phyloP scores from a whole-genome alignment of 73 alveolate genomes.

The Halteria grandinella region DNA sequence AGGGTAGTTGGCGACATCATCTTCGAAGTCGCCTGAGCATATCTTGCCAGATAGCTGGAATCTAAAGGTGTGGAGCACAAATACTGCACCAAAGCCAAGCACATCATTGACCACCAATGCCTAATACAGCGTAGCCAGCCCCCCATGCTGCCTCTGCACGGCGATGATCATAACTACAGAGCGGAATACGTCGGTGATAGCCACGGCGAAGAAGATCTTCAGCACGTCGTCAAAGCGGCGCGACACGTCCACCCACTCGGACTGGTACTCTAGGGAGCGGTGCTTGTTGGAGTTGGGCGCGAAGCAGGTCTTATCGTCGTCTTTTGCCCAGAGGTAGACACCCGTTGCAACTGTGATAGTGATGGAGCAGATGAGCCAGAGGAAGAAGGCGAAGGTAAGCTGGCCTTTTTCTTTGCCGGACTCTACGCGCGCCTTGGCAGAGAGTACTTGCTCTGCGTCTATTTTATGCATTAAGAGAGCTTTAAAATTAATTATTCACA shows the following conservation, averaged over 20 bases:
- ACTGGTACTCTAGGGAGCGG: too few species aligned
- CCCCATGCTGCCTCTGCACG: neutral
- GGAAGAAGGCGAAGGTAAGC: too few species aligned
- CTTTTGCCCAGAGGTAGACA: slow-evolving; percentile 35
- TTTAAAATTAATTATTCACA: too few species aligned
- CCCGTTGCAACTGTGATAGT: slow-evolving; percentile 40
- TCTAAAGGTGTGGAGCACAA: slow-evolving; percentile 21
- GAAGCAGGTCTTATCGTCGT: neutral
- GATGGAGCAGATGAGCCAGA: neutral
- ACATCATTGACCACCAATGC: neutral
- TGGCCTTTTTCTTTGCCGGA: too few species aligned
- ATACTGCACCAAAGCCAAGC: slow-evolving; percentile 26
- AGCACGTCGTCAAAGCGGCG: neutral
- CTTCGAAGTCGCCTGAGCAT: slow-evolving; percentile 26
- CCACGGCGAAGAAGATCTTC: slow-evolving; percentile 19
- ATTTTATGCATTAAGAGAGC: too few species aligned
- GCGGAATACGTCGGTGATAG: neutral
- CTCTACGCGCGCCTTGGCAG: too few species aligned
- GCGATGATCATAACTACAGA: slow-evolving; percentile 3
- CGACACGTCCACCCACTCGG: too few species aligned
- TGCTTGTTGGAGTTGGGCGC: neutral
- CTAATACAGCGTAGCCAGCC: neutral
- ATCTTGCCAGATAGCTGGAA: slow-evolving; percentile 22
- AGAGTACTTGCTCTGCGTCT: too few species aligned
- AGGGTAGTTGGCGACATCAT: too few species aligned